Percentiles rank a stretch among this genome's conserved stretches.
These are phyloP conservation scores for Cinnamomum micranthum DNA, from an alignment of 164 flowering plant genomes.

Conservation along the genomic window DNA sequence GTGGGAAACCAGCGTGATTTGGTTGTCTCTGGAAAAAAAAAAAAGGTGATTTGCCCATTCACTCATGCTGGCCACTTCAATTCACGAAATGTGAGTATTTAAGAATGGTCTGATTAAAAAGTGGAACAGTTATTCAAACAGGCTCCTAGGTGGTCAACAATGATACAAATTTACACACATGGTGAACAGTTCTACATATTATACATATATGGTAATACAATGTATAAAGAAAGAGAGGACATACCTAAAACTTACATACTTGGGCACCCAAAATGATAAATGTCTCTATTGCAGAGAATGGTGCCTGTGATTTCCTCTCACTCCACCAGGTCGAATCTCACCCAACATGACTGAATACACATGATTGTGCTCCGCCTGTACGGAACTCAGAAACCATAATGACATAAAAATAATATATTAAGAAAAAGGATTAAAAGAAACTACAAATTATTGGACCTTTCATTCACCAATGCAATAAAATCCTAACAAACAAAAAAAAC, in stretches of 20 bases:
- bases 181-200: neutral
- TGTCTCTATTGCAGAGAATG: slow-evolving; percentile 81
- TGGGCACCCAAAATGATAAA: slow-evolving; percentile 89
- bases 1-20: too few relatives aligned
- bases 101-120: neutral
- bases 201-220: neutral
- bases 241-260: slow-evolving; percentile 69
- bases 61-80: neutral
- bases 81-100: neutral
- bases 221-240: slow-evolving; percentile 5
- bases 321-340: slow-evolving; percentile 70
- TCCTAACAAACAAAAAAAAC: neutral
- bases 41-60: too few relatives aligned
- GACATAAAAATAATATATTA: neutral
- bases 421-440: neutral
- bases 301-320: slow-evolving; percentile 92
- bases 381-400: neutral
- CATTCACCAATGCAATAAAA: too few relatives aligned
- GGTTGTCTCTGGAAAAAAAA: too few relatives aligned
- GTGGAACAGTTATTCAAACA: neutral
- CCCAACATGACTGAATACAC: slow-evolving; percentile 76
- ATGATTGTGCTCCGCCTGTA: slow-evolving; percentile 70
- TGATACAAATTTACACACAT: neutral
- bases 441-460: too few relatives aligned
- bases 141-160: neutral